Percentiles rank a stretch among this genome's conserved stretches.
Evolutionary conservation across 306 rosid species (phyloP).

Genomic region (Begonia masoniana): DNA sequence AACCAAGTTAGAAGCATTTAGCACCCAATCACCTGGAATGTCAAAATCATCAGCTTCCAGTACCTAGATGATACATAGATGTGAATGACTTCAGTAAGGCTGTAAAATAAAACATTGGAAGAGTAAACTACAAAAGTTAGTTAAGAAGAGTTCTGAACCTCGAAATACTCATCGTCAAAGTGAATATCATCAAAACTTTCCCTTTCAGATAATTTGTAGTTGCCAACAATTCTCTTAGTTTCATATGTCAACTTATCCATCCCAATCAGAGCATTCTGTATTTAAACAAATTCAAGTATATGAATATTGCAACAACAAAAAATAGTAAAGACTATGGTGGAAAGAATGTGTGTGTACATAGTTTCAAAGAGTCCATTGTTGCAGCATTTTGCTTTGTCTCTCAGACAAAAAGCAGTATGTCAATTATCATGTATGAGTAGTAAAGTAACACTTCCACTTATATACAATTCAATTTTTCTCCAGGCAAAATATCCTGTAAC

Average conservation of each 20-base stretch:
- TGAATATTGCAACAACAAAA: conserved; percentile 1
- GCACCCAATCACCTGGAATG: conserved; percentile 34
- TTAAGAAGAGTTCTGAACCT: conserved; percentile 28
- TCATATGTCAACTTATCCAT: conserved; percentile 68
- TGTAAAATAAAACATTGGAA: not conserved
- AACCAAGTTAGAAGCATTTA: conserved; percentile 25
- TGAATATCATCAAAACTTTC: conserved; percentile 28
- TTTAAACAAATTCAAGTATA: conserved; percentile 11
- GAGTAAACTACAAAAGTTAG: not conserved
- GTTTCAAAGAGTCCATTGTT: no score
- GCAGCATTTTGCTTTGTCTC: no score
- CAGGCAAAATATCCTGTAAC: no score
- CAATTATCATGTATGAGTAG: no score
- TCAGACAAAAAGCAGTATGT: no score
- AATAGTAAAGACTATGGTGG: not conserved
- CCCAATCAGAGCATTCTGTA: conserved; percentile 73
- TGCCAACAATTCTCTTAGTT: conserved; percentile 33
- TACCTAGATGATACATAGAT: conserved; percentile 31
- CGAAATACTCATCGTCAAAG: conserved; percentile 48
- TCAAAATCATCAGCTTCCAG: conserved; percentile 35
- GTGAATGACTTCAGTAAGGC: conserved; percentile 9
- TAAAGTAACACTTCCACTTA: no score
- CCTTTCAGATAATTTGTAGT: conserved; percentile 24
- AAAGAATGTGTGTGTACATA: no score
- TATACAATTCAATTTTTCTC: no score